These are phyloP conservation scores for Rhododendron simsii DNA, from an alignment of 148 eudicot species.

Conservation along the genomic window DNA sequence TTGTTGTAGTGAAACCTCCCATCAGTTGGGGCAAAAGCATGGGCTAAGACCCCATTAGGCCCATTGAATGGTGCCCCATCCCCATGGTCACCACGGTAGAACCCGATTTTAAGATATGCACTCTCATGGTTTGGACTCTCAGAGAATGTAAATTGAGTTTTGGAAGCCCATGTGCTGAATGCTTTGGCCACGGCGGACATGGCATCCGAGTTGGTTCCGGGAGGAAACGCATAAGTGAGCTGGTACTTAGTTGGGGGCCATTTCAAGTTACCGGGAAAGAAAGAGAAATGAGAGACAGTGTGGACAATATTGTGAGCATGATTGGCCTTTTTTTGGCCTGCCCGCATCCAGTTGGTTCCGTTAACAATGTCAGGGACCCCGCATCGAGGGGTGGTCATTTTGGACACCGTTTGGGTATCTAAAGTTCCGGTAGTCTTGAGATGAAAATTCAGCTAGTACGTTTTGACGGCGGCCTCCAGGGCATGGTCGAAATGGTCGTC, in stretches of 20 bases:
- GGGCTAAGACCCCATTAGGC: slow-evolving; percentile 18
- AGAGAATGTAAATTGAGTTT: slow-evolving; percentile 17
- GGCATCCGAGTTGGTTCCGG: not conserved
- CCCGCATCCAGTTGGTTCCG: slow-evolving; percentile 3
- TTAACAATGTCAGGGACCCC: slow-evolving; percentile 11
- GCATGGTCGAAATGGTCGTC: slow-evolving; percentile 18
- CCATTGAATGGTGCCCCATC: slow-evolving; percentile 24
- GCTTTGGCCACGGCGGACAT: not conserved
- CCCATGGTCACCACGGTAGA: slow-evolving; percentile 15
- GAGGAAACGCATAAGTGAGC: not conserved
- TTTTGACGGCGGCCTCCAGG: slow-evolving; percentile 22
- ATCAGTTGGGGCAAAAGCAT: slow-evolving; percentile 19
- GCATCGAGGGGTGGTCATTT: slow-evolving; percentile 23
- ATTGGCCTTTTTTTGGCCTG: not conserved
- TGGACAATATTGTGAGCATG: not conserved
- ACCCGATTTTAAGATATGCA: slow-evolving; percentile 19
- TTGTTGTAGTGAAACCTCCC: slow-evolving; percentile 22
- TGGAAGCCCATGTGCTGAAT: slow-evolving; percentile 15
- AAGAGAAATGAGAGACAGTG: slow-evolving; percentile 16
- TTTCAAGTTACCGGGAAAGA: slow-evolving; percentile 1
- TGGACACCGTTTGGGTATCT: not conserved
- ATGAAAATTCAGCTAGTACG: not conserved
- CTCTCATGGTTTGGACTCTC: too few species aligned
- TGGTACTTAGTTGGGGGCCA: slow-evolving; percentile 8
- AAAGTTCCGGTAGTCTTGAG: not conserved